Percentiles rank a stretch among this genome's conserved stretches.
phyloP scores from a whole-genome alignment of 163 green algal genomes.

The Volvox carteri region DNA sequence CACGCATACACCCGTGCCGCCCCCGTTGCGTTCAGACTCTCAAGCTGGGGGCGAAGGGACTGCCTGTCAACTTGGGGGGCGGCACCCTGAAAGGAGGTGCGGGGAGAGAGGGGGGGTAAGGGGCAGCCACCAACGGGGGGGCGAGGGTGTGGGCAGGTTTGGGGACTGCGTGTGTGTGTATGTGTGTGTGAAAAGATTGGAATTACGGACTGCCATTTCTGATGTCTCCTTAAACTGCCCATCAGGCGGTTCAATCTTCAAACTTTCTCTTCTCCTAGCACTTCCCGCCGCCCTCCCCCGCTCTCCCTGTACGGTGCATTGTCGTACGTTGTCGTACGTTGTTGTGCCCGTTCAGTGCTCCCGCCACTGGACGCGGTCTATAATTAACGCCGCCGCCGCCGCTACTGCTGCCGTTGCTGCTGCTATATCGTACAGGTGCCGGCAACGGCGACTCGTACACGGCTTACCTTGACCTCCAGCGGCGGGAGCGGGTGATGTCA shows the following conservation, averaged over 20 bases:
- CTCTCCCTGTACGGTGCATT: too few relatives aligned
- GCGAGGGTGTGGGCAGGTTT: not conserved
- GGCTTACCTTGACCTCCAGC: constrained; percentile 44
- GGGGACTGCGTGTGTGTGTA: not conserved
- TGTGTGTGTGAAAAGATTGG: too few relatives aligned
- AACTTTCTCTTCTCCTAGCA: not conserved
- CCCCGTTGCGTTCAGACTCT: constrained; percentile 14
- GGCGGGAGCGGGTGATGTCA: constrained; percentile 12
- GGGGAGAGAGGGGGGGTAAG: not conserved
- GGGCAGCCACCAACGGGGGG: not conserved
- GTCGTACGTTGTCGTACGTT: too few relatives aligned
- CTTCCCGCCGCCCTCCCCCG: too few relatives aligned
- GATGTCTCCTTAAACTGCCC: too few relatives aligned
- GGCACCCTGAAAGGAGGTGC: constrained; percentile 50
- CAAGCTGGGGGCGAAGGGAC: not conserved
- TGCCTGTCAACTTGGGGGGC: constrained; percentile 53
- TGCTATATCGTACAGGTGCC: too few relatives aligned
- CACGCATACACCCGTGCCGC: not conserved
- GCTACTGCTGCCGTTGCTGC: too few relatives aligned
- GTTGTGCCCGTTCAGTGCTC: too few relatives aligned
- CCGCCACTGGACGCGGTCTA: too few relatives aligned
- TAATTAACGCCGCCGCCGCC: too few relatives aligned
- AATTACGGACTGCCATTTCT: not conserved
- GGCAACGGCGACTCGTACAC: constrained; percentile 72
- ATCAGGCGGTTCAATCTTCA: too few relatives aligned